Conservation (phyloP, 306 rosid species). For the Rubus parviflorus region DNA sequence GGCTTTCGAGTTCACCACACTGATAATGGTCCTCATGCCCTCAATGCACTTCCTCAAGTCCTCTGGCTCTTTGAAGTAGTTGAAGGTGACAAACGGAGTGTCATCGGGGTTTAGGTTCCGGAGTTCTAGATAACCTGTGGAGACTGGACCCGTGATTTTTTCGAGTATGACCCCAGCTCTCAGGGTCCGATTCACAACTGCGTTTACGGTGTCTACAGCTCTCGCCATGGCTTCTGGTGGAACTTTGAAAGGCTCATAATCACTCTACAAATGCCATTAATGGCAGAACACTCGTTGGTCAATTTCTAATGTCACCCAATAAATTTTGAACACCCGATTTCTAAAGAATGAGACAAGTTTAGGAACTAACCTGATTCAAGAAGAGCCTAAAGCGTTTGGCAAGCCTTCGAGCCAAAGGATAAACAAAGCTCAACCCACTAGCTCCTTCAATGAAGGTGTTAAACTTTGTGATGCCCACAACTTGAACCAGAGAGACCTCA, state of each 20-base stretch:
- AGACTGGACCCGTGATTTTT: slow-evolving; percentile 61
- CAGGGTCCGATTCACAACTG: slow-evolving; percentile 27
- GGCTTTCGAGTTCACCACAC: slow-evolving; percentile 54
- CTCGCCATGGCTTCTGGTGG: slow-evolving; percentile 23
- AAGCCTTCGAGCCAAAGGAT: slow-evolving; percentile 42
- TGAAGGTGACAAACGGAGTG: slow-evolving; percentile 69
- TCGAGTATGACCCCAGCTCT: slow-evolving; percentile 67
- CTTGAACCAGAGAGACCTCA: slow-evolving; percentile 62
- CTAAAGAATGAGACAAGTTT: background rate
- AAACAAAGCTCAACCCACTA: slow-evolving; percentile 50
- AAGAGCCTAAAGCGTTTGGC: slow-evolving; percentile 23
- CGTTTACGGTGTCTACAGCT: slow-evolving; percentile 26
- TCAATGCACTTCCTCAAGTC: slow-evolving; percentile 58
- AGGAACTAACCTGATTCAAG: slow-evolving; percentile 46
- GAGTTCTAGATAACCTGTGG: slow-evolving; percentile 57
- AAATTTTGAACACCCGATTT: background rate
- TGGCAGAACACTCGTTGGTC: background rate
- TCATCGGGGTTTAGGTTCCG: slow-evolving; percentile 50
- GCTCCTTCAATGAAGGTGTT: slow-evolving; percentile 58
- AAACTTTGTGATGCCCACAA: slow-evolving; percentile 61
- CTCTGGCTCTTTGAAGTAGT: slow-evolving; percentile 71
- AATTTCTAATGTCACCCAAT: background rate
- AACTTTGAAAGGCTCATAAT: slow-evolving; percentile 25
- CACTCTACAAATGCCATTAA: slow-evolving; percentile 38
- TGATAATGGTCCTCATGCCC: slow-evolving; percentile 64